Conservation (phyloP, 306 rosid species). For the Inga leiocalycina region DNA sequence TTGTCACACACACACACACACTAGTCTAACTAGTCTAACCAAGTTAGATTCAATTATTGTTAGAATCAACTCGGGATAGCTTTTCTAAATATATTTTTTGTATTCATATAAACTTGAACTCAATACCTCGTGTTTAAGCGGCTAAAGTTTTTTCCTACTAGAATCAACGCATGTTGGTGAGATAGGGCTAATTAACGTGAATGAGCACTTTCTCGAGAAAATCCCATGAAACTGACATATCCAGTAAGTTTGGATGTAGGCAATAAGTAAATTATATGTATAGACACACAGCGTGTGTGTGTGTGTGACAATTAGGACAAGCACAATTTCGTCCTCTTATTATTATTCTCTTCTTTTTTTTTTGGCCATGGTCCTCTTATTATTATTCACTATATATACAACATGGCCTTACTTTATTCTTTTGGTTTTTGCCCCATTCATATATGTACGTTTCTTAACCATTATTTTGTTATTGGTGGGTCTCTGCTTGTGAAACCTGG, state of each 20-base stretch:
- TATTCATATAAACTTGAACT: too few species aligned
- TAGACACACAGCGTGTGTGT: constrained; percentile 24
- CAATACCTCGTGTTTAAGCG: too few species aligned
- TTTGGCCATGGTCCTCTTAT: constrained; percentile 14
- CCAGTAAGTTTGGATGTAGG: constrained; percentile 30
- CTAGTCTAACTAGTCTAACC: too few species aligned
- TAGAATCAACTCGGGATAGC: too few species aligned
- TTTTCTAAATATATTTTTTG: too few species aligned
- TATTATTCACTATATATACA: constrained; percentile 8
- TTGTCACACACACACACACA: too few species aligned
- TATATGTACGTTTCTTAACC: constrained; percentile 5
- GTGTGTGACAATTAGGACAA: constrained; percentile 38
- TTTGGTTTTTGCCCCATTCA: not conserved
- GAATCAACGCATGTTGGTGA: too few species aligned
- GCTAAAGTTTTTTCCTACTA: too few species aligned
- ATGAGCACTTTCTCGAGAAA: constrained; percentile 5
- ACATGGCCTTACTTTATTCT: constrained; percentile 5
- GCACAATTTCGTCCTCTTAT: constrained; percentile 36
- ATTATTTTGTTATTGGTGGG: constrained; percentile 44
- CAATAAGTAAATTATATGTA: constrained; percentile 9
- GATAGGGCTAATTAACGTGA: not conserved
- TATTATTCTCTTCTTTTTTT: not conserved
- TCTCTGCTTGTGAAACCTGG: constrained; percentile 28
- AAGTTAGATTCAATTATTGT: too few species aligned
- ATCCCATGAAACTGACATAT: constrained; percentile 39